Conservation (phyloP, 768 basidiomycete species). For the Lactifluus volemus region DNA sequence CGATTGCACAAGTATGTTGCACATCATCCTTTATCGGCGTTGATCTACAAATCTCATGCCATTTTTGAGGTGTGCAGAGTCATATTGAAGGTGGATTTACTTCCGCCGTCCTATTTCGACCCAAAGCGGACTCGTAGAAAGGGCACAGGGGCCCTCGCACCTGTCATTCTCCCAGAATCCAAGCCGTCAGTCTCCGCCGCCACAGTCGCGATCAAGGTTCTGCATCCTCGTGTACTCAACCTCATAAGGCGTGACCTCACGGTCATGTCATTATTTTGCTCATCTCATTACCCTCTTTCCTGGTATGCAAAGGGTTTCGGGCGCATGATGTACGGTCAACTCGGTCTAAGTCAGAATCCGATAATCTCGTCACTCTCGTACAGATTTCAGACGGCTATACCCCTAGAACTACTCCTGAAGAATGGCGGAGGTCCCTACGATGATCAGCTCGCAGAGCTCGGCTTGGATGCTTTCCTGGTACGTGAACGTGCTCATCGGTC, state of each 20-base stretch:
- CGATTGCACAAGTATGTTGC: constrained; percentile 77
- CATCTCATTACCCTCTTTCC: constrained; percentile 68
- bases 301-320: constrained; percentile 96
- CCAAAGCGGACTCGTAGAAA: constrained; percentile 54
- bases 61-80: constrained; percentile 75
- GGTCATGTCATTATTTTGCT: constrained; percentile 92
- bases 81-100: constrained; percentile 70
- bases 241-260: constrained; percentile 82
- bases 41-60: background rate
- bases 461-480: constrained; percentile 91
- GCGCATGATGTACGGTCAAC: constrained; percentile 90
- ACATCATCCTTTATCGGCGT: background rate
- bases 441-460: constrained; percentile 80
- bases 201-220: constrained; percentile 90
- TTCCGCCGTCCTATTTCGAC: constrained; percentile 76
- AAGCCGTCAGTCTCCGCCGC: constrained; percentile 71
- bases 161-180: constrained; percentile 40
- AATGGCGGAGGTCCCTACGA: constrained; percentile 93
- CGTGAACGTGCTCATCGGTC: constrained; percentile 10
- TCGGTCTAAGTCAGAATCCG: constrained; percentile 86
- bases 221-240: constrained; percentile 80
- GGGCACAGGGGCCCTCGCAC: constrained; percentile 42
- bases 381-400: constrained; percentile 79
- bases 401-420: constrained; percentile 75
- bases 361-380: constrained; percentile 81